Evolutionary conservation across 2,329 filamentous ascomycete species (phyloP).

Genomic region (Fusarium tanahbumbuense): DNA sequence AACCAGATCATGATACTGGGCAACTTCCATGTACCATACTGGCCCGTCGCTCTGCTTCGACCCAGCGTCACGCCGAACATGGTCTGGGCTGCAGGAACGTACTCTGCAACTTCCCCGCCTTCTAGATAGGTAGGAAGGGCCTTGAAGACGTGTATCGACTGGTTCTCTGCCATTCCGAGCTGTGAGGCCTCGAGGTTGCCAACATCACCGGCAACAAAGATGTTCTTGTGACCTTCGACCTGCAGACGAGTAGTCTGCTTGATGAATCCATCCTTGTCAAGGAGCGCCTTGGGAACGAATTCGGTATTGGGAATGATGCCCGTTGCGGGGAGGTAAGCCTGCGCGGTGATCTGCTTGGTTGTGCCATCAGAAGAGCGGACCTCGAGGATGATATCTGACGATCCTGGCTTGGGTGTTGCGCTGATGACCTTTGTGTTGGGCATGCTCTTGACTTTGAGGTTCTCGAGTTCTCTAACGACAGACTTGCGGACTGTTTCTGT

Average conservation of each 20-base stretch:
- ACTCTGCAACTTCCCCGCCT: conserved; percentile 46
- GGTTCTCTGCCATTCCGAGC: conserved; percentile 48
- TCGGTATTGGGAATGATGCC: conserved; percentile 59
- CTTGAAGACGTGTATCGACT: conserved; percentile 52
- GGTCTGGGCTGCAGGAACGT: conserved; percentile 46
- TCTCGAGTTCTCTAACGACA: conserved; percentile 55
- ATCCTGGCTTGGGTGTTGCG: conserved; percentile 38
- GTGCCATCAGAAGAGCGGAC: conserved; percentile 50
- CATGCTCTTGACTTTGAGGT: conserved; percentile 58
- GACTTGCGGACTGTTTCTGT: conserved; percentile 55
- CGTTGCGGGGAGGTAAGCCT: conserved; percentile 61
- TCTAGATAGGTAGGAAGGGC: conserved; percentile 51
- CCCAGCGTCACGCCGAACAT: conserved; percentile 56
- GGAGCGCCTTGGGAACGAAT: conserved; percentile 55
- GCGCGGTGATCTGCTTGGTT: conserved; percentile 54
- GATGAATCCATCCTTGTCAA: conserved; percentile 51
- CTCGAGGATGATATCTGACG: conserved; percentile 50
- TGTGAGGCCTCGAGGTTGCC: conserved; percentile 55
- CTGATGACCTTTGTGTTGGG: conserved; percentile 54
- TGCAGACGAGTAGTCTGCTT: conserved; percentile 54
- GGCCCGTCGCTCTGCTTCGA: conserved; percentile 53
- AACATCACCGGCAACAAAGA: conserved; percentile 60
- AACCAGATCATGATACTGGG: conserved; percentile 55
- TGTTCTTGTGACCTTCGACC: conserved; percentile 51
- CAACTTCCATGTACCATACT: conserved; percentile 53